Evolutionary conservation across 768 basidiomycete species (phyloP).

Genomic region (Coprinopsis strossmayeri): DNA sequence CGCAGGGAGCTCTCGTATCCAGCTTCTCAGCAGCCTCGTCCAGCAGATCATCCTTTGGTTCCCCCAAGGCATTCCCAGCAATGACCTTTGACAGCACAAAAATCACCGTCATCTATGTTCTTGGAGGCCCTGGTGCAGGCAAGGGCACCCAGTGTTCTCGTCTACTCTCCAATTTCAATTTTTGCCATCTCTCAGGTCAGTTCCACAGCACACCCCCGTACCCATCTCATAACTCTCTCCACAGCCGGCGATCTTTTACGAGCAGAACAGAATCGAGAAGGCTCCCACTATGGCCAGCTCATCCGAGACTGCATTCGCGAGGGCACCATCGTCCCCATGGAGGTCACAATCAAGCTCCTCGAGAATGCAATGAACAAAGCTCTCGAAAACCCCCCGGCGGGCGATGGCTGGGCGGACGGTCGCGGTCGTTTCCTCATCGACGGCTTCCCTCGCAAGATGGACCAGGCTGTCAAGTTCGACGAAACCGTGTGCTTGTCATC

Average conservation of each 20-base stretch:
- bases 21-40: constrained; percentile 53
- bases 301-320: constrained; percentile 87
- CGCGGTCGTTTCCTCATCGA: constrained; percentile 89
- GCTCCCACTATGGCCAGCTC: constrained; percentile 75
- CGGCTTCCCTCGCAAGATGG: constrained; percentile 98
- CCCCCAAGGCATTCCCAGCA: constrained; percentile 46
- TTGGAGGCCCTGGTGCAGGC: constrained; percentile 96
- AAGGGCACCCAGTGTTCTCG: constrained; percentile 92
- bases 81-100: constrained; percentile 62
- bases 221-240: constrained; percentile 8
- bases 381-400: constrained; percentile 32
- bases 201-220: constrained; percentile 11
- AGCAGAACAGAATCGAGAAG: constrained; percentile 84
- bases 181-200: constrained; percentile 88
- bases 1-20: constrained; percentile 51
- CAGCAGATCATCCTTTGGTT: constrained; percentile 59
- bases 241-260: constrained; percentile 96
- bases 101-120: constrained; percentile 88
- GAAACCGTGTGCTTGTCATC: constrained; percentile 76
- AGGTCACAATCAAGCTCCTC: constrained; percentile 92
- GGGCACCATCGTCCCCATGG: constrained; percentile 93
- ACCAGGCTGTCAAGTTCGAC: constrained; percentile 92
- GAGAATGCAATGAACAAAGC: constrained; percentile 83
- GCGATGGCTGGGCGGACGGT: constrained; percentile 62
- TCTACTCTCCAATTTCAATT: constrained; percentile 79